phyloP scores from a whole-genome alignment of 1,284 basidiomycete genomes.

The Cryptococcus sp. region DNA sequence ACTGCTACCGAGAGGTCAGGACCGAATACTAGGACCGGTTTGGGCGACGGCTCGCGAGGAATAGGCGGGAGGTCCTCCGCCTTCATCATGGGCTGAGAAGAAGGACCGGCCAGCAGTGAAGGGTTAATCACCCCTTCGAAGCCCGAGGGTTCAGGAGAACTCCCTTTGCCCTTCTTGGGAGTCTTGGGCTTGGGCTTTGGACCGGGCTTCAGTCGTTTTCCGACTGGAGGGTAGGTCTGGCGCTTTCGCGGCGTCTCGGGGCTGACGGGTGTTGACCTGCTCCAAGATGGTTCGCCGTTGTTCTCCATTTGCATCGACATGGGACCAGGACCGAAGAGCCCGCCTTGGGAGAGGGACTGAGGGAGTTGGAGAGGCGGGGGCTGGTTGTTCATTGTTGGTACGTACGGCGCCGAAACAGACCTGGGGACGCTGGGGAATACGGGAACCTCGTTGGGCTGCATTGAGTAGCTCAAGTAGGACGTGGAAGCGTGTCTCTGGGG shows the following conservation, averaged over 20 bases:
- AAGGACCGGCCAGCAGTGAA: constrained; percentile 6
- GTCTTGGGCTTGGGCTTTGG: constrained; percentile 40
- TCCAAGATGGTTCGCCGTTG: constrained; percentile 7
- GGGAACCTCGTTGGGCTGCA: constrained; percentile 15
- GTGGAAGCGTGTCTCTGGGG: constrained; percentile 20
- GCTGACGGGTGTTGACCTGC: constrained; percentile 7
- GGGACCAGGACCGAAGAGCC: constrained; percentile 12
- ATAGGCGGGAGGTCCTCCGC: neutral
- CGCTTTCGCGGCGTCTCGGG: constrained; percentile 27
- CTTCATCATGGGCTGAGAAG: constrained; percentile 4
- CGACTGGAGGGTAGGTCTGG: constrained; percentile 33
- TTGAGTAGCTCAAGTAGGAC: constrained; percentile 15
- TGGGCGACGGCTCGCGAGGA: constrained; percentile 14
- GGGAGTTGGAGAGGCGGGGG: constrained; percentile 11
- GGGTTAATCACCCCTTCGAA: constrained; percentile 6
- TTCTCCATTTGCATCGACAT: neutral
- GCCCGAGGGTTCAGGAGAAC: constrained; percentile 1
- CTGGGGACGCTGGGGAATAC: constrained; percentile 17
- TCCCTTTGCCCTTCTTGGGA: constrained; percentile 23
- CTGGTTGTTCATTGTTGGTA: constrained; percentile 10
- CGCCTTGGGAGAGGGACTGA: constrained; percentile 13
- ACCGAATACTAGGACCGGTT: constrained; percentile 17
- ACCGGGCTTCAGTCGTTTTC: constrained; percentile 37
- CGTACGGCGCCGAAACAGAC: constrained; percentile 17
- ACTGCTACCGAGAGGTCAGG: constrained; percentile 19